A percentile compares a stretch with the other conserved stretches of the same genome.
Evolutionary conservation across 345 rosid species (phyloP).

Genomic region (Citrus hindsii): DNA sequence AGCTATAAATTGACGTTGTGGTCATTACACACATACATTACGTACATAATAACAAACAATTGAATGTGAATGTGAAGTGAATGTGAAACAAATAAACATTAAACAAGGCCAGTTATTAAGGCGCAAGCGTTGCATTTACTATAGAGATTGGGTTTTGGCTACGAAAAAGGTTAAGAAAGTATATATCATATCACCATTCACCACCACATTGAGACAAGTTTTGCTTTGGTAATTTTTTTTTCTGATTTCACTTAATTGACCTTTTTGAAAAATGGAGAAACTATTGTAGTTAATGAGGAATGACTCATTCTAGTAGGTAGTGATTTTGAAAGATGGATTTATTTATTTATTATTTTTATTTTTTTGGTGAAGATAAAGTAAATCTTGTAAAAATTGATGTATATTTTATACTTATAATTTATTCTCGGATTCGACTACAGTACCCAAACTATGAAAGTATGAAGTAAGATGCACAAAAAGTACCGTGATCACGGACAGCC

Average conservation of each 20-base stretch:
- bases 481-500: too few species aligned
- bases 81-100: too few species aligned
- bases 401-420: too few species aligned
- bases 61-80: background rate
- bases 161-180: background rate
- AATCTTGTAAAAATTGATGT: too few species aligned
- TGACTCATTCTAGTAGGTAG: slow-evolving; percentile 2
- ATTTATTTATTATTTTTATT: too few species aligned
- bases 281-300: background rate
- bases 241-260: background rate
- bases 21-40: background rate
- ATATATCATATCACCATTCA: too few species aligned
- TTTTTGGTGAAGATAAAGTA: too few species aligned
- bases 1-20: background rate
- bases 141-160: background rate
- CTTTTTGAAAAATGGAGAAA: background rate
- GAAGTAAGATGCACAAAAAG: too few species aligned
- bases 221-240: background rate
- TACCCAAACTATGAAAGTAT: too few species aligned
- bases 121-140: slow-evolving; percentile 23
- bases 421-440: too few species aligned
- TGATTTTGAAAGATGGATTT: background rate
- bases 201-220: background rate
- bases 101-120: slow-evolving; percentile 30
- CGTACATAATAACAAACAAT: background rate